phyloP scores from a whole-genome alignment of 2,329 filamentous ascomycete species.

The Podosphaera aphanis region DNA sequence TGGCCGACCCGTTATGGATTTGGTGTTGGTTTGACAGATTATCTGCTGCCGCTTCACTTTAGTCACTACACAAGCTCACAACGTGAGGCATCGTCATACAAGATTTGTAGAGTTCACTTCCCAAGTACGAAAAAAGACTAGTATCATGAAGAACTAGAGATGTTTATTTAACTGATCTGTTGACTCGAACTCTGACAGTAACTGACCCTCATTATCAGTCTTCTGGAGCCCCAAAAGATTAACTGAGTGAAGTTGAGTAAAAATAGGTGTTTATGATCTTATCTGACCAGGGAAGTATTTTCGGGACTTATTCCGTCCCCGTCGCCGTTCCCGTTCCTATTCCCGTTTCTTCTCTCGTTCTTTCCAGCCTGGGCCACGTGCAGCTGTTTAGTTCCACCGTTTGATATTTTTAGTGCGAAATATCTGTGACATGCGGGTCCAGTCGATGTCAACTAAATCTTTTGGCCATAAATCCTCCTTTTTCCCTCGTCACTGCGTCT shows the following conservation, averaged over 20 bases:
- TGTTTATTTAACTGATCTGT: too few species aligned
- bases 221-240: background rate
- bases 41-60: background rate
- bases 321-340: background rate
- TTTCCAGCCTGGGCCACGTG: background rate
- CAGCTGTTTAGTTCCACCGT: background rate
- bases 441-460: background rate
- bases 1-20: background rate
- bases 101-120: background rate
- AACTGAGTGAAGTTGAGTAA: background rate
- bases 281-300: background rate
- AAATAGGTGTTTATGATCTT: background rate
- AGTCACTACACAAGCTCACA: background rate
- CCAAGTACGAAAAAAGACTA: too few species aligned
- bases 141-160: too few species aligned
- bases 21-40: background rate
- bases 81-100: background rate
- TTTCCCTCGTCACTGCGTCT: background rate
- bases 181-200: too few species aligned
- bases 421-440: background rate
- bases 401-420: background rate
- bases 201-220: too few species aligned
- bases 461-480: background rate
- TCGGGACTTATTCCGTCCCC: background rate
- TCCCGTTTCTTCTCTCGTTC: background rate